Base-by-base conservation (phyloP, 306 rosid species). In the Macrotyloma uniflorum region DNA sequence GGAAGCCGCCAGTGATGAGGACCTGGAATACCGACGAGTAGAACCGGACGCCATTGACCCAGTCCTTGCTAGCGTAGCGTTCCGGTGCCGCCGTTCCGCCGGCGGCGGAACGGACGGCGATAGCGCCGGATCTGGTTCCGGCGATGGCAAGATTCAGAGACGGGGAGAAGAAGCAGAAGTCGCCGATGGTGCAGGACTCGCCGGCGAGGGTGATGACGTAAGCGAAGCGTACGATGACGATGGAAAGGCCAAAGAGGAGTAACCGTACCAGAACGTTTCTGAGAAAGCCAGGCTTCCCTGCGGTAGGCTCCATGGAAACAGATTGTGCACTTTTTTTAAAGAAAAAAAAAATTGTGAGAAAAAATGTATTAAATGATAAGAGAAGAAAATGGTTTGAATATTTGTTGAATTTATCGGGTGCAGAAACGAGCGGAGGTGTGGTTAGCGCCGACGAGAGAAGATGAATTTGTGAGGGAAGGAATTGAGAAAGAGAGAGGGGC, bases 401-500 rank as follows among this genome's bases (percentile, higher is more conserved):
- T 1, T 10, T 26, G 0, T 58, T 2, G 0, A 11, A 14, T 19
- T 75, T 89, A 94, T 61, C 97, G 93, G 67, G 89, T 86, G 86
- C 95, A 94, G 87, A 94, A 92, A 6, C 97, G 91, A 43, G 97
- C 88, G 42, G 97, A 89, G 83, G 98, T 92, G 66, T 94, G 98
- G 83, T 94, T 94, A 19, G 91, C 96, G 70, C 97, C 97, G 87
- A 92, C 36, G 33, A 94, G 85, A 22, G 88, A 47, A 36, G 66
- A 24, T 57, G 46, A 83, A 42, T 70, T 4, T 26, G 38, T 65
- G 75, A 53, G 24, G 77, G 76, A 51, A 50, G 57, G 20, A 65
- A 84, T 67, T 15, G 71, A 80, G 16, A 79, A 89, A 63, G 42
- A 24, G 90, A 79, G 74, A 88, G 77, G 91, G 83, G 83, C 46